Evolutionary conservation across 805 yeast species (phyloP), one percentile per base, ranked within the genome.

Genomic region (Metschnikowia dekortorum): DNA sequence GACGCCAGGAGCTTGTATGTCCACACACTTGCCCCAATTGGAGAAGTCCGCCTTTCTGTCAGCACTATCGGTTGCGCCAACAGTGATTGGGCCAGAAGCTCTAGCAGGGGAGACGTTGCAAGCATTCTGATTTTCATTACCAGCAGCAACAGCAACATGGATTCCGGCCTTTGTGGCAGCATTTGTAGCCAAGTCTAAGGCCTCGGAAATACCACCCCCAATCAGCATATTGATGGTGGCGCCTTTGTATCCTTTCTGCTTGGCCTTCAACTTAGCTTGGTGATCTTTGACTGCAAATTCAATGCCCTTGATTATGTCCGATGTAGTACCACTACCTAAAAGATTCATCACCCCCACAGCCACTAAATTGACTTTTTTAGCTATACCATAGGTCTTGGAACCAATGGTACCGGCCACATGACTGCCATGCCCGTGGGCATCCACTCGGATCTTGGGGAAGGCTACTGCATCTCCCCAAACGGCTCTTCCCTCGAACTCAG

Each of bases 401-500:
- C 85, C 96, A 61, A 91, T 88, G 34, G 95, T 89, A 70, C 96
- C 97, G n/a, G 97, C 96, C 73, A 95, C 89, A 64, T 90, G 97
- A 42, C 96, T 89, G 63, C 97, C 97, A 70, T 90, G 97, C 46
- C 97, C 97, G 61, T 88, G 87, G 47, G 89, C 94, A 66, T 91
- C 96, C 40, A 75, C 62, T 58, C 84, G 89, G 48, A 61, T 84
- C 85, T 47, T 68, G 60, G 58, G 95, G 96, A 57, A 88, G 76
- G 51, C 59, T 48, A 55, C 47, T 4, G 95, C 88, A 46, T 83
- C 78, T 59, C 96, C 96, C 95, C 95, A 88, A 37, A 66, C 65
- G 41, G 96, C 96, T 72, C 97, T 82, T 26, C 91, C 91, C 9
- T 73, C 85, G 62, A 90, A 90, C 62, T 89, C 94, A 34, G 74